Conservation (phyloP, 2,329 filamentous ascomycete species). For the Arthrobotrys sinensis region DNA sequence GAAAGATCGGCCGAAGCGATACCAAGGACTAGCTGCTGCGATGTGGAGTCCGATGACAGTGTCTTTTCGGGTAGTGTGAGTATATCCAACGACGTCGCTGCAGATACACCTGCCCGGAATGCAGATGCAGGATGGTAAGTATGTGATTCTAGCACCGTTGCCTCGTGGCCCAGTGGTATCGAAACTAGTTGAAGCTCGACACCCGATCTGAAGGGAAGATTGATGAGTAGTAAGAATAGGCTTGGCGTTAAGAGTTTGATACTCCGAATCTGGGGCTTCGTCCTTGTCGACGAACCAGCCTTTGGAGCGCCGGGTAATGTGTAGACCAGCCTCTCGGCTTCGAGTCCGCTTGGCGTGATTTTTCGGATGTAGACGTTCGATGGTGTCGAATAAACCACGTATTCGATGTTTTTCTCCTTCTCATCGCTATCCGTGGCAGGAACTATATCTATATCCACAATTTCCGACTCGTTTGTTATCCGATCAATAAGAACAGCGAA, state of each 20-base stretch:
- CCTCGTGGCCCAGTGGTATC: conserved; percentile 8
- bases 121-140: conserved; percentile 48
- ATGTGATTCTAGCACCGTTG: conserved; percentile 48
- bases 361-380: conserved; percentile 41
- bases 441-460: conserved; percentile 62
- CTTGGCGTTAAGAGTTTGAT: conserved; percentile 59
- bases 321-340: conserved; percentile 38
- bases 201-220: conserved; percentile 62
- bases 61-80: conserved; percentile 36
- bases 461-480: conserved; percentile 62
- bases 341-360: conserved; percentile 60
- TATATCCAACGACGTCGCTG: conserved; percentile 49
- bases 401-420: conserved; percentile 60
- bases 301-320: conserved; percentile 50
- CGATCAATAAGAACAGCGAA: conserved; percentile 52
- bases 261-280: conserved; percentile 62
- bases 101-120: conserved; percentile 51
- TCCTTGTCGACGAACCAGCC: conserved; percentile 47
- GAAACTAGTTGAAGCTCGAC: conserved; percentile 60
- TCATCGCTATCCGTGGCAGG: conserved; percentile 42
- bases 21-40: conserved; percentile 48
- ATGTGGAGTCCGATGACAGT: conserved; percentile 34
- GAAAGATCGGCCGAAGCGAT: conserved; percentile 57
- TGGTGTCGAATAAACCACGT: conserved; percentile 60
- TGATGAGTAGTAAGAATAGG: conserved; percentile 61